Evolutionary conservation across 2,329 filamentous ascomycete species (phyloP).

Genomic region (Alternaria conjuncta): DNA sequence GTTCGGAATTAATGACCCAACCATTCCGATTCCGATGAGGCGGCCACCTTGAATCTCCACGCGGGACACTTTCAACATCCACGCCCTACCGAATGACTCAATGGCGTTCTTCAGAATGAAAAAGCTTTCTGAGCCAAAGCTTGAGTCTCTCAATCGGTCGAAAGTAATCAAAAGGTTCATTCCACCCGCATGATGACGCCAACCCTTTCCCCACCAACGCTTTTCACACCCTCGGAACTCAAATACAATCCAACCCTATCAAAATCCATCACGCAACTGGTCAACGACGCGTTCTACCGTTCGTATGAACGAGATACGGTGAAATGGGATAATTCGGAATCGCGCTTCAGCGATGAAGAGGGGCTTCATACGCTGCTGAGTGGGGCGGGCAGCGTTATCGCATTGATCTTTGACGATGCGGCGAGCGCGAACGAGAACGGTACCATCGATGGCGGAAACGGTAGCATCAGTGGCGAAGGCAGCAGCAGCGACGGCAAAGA

Average conservation of each 20-base stretch:
- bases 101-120: not conserved
- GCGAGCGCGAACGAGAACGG: not conserved
- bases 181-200: constrained; percentile 9
- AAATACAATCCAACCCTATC: constrained; percentile 13
- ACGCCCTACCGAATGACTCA: not conserved
- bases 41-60: not conserved
- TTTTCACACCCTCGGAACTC: constrained; percentile 17
- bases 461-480: no score
- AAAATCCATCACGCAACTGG: constrained; percentile 17
- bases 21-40: not conserved
- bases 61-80: not conserved
- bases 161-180: not conserved
- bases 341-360: constrained; percentile 22
- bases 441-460: no score
- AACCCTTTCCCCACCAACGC: constrained; percentile 13
- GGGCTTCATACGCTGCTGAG: constrained; percentile 21
- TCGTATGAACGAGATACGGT: constrained; percentile 10
- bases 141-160: not conserved
- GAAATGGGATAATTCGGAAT: constrained; percentile 21
- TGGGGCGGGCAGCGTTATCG: constrained; percentile 15
- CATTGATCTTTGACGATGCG: constrained; percentile 23
- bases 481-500: not conserved
- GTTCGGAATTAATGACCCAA: not conserved
- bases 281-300: constrained; percentile 31
- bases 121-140: constrained; percentile 7